Base-by-base conservation (phyloP, 1,284 basidiomycete species). In the Pascua guehoae region DNA sequence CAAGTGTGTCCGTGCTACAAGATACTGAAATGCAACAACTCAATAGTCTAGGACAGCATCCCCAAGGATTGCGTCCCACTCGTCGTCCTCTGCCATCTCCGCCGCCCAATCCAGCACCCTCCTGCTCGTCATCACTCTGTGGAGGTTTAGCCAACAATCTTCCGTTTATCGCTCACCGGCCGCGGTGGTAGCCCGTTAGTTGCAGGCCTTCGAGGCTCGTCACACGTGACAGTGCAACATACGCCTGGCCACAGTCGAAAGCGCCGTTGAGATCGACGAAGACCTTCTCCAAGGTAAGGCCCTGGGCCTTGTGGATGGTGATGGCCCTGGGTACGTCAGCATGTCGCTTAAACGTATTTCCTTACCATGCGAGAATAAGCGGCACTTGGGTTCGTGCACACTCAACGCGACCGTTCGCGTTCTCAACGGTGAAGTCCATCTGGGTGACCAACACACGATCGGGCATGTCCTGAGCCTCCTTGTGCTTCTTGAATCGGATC, bases 241-340 rank as follows among this genome's bases (percentile, higher is more conserved):
- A 74, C 5, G 66, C 66, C 51, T 74, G 72, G 5, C 72, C 72
- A 41, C 62, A 57, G 9, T 63, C 67, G 45, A 74, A 93, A 2
- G 90, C 86, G 12, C 55, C 49, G 2, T 18, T 12, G 2, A 61
- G 49, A 41, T 61, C 56, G 14, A 61, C 59, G 12, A 47, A 90
- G 53, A 95, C 89, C 18, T 88, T 82, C 54, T 91, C 87, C 16
- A 95, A 80, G 0, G 77, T 78, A 56, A 78, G 76, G 14, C 79
- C 79, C 56, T 78, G 70, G 12, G 66, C 61, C 50, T 73, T 73
- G 52, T 73, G 71, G 24, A 73, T 70, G 2, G 71, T 73, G 51
- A 73, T 55, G 2, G 69, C 69, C 68, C 62, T 64, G 49, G 1
- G 7, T 7, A 2, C 5, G 47, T 60, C 43, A 56, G 47, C 41